A percentile compares a stretch with the other conserved stretches of the same genome.
Evolutionary conservation across 73 alveolate species (phyloP).

Genomic region (Blepharisma stoltei): DNA sequence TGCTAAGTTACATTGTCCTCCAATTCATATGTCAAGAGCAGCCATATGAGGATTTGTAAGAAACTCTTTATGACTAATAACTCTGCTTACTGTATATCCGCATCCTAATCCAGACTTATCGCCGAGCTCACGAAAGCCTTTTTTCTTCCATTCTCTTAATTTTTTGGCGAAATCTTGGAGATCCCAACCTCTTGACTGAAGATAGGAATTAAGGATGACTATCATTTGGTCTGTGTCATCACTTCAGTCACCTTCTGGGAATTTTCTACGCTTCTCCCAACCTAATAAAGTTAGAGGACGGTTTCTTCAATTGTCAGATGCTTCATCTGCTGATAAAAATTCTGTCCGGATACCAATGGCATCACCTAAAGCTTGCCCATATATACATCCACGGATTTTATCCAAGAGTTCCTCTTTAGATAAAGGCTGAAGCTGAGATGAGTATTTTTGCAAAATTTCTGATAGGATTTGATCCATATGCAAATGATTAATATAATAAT

Average conservation of each 20-base stretch:
- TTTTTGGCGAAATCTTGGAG: not conserved
- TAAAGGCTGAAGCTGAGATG: no score
- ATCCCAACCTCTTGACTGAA: not conserved
- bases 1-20: constrained; percentile 31
- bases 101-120: constrained; percentile 41
- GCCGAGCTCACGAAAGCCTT: constrained; percentile 49
- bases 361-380: constrained; percentile 47
- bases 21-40: constrained; percentile 36
- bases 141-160: constrained; percentile 15
- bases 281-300: not conserved
- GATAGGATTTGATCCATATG: no score
- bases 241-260: constrained; percentile 41
- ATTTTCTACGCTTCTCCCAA: constrained; percentile 32
- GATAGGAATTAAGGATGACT: constrained; percentile 4
- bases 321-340: not conserved
- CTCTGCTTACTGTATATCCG: constrained; percentile 39
- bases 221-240: constrained; percentile 54
- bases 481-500: no score
- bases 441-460: no score
- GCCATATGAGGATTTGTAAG: constrained; percentile 35
- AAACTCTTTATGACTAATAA: constrained; percentile 26
- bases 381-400: constrained; percentile 32
- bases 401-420: not conserved
- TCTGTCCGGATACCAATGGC: constrained; percentile 45
- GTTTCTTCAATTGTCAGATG: not conserved